A percentile compares a stretch with the other conserved stretches of the same genome.
Conservation (phyloP, 495 filamentous ascomycete genomes). For the Durotheca rogersii region DNA sequence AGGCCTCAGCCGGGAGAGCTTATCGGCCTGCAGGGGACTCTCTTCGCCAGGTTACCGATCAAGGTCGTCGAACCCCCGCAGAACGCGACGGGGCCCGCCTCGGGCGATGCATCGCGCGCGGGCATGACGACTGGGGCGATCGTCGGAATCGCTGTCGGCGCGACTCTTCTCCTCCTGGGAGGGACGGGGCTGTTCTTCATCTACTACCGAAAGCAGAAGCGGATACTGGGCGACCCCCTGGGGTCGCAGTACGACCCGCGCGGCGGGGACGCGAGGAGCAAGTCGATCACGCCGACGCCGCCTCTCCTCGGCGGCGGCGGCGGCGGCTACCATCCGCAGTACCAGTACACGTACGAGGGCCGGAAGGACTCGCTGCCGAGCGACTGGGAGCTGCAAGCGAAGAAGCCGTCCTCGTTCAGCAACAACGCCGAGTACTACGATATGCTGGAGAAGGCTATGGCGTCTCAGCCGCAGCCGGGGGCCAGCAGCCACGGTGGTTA, state of each 20-base stretch:
- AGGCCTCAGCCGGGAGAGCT: slow-evolving; percentile 35
- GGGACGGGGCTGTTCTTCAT: slow-evolving; percentile 42
- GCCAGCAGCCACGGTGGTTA: too few relatives aligned
- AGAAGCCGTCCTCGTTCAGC: slow-evolving; percentile 24
- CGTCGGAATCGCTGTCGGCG: slow-evolving; percentile 46
- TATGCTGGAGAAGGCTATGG: slow-evolving; percentile 17
- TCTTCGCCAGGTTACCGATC: slow-evolving; percentile 36
- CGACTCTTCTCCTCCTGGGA: slow-evolving; percentile 41
- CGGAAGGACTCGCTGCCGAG: slow-evolving; percentile 4
- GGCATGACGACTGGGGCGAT: slow-evolving; percentile 46
- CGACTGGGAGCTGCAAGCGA: slow-evolving; percentile 27
- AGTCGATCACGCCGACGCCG: slow-evolving; percentile 25
- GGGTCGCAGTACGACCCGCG: slow-evolving; percentile 8
- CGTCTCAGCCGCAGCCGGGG: too few relatives aligned
- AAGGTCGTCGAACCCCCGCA: slow-evolving; percentile 38
- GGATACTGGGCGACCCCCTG: slow-evolving; percentile 10
- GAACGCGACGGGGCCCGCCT: slow-evolving; percentile 12
- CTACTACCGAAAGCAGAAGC: slow-evolving; percentile 44
- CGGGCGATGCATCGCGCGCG: slow-evolving; percentile 9
- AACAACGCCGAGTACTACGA: slow-evolving; percentile 37
- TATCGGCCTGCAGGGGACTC: slow-evolving; percentile 36
- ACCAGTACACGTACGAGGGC: too few relatives aligned
- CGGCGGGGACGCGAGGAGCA: too few relatives aligned
- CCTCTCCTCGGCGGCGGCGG: slow-evolving; percentile 10
- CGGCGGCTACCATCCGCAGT: slow-evolving; percentile 17